Evolutionary conservation across 805 yeast genomes (phyloP).

Genomic region (Wickerhamiella hasegawae): DNA sequence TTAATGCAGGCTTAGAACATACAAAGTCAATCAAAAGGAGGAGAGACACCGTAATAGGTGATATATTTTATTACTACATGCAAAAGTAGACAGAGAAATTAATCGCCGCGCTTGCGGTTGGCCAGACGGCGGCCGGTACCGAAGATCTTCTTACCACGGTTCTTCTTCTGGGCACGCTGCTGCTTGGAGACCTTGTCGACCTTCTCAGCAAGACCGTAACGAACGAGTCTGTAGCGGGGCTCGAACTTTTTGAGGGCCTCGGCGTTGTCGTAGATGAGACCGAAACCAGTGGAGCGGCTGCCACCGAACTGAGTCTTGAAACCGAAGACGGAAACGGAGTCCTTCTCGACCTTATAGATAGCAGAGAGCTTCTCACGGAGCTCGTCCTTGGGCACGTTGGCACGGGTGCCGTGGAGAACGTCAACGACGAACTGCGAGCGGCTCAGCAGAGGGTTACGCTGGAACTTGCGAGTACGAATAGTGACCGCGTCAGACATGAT

Average conservation of each 20-base stretch:
- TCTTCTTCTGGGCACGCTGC: constrained; percentile 99
- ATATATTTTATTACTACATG: constrained; percentile 8
- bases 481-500: constrained; percentile 93
- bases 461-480: constrained; percentile 98
- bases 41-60: neutral
- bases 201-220: constrained; percentile 95
- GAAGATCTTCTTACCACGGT: constrained; percentile 96
- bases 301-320: constrained; percentile 99
- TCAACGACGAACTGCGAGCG: constrained; percentile 99
- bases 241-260: constrained; percentile 98
- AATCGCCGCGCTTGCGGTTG: constrained; percentile 29
- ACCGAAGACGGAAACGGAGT: constrained; percentile 93
- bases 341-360: constrained; percentile 82
- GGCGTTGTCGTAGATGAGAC: constrained; percentile 93
- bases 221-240: constrained; percentile 97
- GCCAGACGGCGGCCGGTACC: constrained; percentile 96
- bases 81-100: constrained; percentile 5
- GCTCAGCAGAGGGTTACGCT: constrained; percentile 96
- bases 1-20: too few species aligned
- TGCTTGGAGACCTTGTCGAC: constrained; percentile 97
- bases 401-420: constrained; percentile 98
- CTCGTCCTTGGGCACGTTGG: constrained; percentile 98
- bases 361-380: constrained; percentile 87
- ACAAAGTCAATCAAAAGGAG: too few species aligned
- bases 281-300: constrained; percentile 98